Evolutionary conservation across 2,329 filamentous ascomycete genomes (phyloP), one percentile per base, ranked within the genome.

Genomic region (Fusarium denticulatum): DNA sequence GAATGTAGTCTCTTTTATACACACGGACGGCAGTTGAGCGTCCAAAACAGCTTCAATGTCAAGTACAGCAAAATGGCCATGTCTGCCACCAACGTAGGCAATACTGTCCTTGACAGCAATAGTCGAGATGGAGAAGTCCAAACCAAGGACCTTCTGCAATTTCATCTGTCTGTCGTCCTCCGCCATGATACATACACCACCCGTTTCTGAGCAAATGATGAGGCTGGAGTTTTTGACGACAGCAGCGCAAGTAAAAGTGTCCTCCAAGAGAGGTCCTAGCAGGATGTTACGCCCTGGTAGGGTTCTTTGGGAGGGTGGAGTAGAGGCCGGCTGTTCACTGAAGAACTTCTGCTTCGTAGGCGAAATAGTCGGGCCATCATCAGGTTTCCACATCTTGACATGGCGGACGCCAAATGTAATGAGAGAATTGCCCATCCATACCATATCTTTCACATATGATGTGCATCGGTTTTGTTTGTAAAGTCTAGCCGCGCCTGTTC

Each of bases 391-490:
- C 57, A 97, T 89, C 82, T 98, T 98, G 81, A 98, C 90, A 83
- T 98, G 96, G 32, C 96, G 91, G 58, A 96, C 93, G 20, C 96
- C 96, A 30, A 96, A 90, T 70, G 96, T 98, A 66, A 99, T 86
- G 59, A 99, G 87, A 74, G 84, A 93, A 75, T 88, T 92, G 16
- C 95, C 95, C 82, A 98, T 90, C 96, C 96, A 99, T 45, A 93
- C 88, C 90, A 99, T 97, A 60, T 92, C 91, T 72, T 92, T 92
- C 77, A 98, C 89, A 70, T 91, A 91, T 24, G 94, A 95, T 12
- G 95, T 98, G 83, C 96, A 98, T 80, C 96, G 94, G 82, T 98
- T 91, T 77, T 98, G 86, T 89, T 97, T 80, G 87, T 96, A 88
- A 39, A 98, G 85, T 76, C 88, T 94, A 5, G 95, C 92, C 26